phyloP scores from a whole-genome alignment of 139 green algal species.

The Chlorella sp. region DNA sequence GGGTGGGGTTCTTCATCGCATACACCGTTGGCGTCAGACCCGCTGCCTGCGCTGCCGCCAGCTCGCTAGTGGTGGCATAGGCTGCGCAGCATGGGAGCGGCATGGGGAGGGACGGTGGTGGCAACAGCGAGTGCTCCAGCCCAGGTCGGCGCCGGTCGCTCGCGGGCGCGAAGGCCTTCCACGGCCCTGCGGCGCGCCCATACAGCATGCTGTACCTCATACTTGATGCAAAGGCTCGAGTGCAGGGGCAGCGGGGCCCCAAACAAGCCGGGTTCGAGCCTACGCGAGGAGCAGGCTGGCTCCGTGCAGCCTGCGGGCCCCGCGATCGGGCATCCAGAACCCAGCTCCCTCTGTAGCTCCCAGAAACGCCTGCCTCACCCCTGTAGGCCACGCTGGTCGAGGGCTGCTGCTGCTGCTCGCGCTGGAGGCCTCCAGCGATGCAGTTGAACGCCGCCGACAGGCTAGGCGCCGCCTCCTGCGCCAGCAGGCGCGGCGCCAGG shows the following conservation, averaged over 20 bases:
- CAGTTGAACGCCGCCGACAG: constrained; percentile 25
- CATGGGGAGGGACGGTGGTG: background rate
- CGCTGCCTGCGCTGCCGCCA: constrained; percentile 24
- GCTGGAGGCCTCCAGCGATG: background rate
- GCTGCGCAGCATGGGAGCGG: constrained; percentile 28
- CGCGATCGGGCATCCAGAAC: no score
- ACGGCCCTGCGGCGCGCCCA: no score
- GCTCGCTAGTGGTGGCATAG: constrained; percentile 31
- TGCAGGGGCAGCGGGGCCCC: no score
- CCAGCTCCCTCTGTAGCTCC: no score
- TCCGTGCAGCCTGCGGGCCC: no score
- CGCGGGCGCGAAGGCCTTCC: no score
- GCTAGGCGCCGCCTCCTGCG: background rate
- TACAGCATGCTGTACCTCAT: no score
- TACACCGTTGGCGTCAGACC: constrained; percentile 62
- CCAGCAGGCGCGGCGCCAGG: constrained; percentile 31
- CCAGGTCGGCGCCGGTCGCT: no score
- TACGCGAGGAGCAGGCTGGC: no score
- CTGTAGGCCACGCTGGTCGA: constrained; percentile 14
- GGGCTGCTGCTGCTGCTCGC: constrained; percentile 10
- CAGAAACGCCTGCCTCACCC: background rate
- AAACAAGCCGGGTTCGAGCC: no score
- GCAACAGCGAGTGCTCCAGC: background rate
- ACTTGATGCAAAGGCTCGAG: no score
- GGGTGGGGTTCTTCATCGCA: constrained; percentile 80